Base-by-base conservation (phyloP, 306 rosid species). In the Inga laurina region DNA sequence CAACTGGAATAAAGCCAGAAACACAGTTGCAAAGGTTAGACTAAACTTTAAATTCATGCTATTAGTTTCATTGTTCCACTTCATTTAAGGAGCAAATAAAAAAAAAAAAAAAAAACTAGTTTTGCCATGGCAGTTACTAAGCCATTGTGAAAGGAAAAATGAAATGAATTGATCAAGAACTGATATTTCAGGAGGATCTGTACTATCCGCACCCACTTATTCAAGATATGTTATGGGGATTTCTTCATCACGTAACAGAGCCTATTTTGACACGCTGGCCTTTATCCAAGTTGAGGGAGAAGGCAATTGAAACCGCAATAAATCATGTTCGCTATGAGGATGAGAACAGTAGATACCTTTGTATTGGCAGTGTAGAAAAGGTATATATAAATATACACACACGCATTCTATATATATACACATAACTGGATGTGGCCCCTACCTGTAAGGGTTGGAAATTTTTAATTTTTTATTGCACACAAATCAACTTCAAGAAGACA, bases 321-420 rank as follows among this genome's bases (percentile, higher is more conserved):
- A 52, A 82, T 27, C 94, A 90, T 82, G 81, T 93, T 9, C 89
- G 82, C 34, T 93, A 93, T 37, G 97, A 93, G 77, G 94, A 91
- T 48, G 89, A 91, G 86, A 88, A 78, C 43, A 93, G 84, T 67
- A 69, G 90, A 74, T 93, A 91, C 80, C 88, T 90, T 54, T 93
- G 92, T 86, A 90, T 93, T 82, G 97, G 97, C 62, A 59, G 84
- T 81, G 94, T 89, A 9, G 93, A 90, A 52, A 93, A 93, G 88
- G 95, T 89, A 49, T 16, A 41, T 15, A 18, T 21, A 27, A 0
- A 8, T 9, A n/a, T 21, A 56, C 27, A 27, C 34, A 32, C 4
- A 8, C 30, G 30, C 30, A 27, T 27, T 27, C 1, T 27, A 27
- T 27, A 27, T 27, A 27, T 27, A 27, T 27, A 27, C 7, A 22